Conservation (phyloP, 306 rosid genomes). For the Malus fusca region DNA sequence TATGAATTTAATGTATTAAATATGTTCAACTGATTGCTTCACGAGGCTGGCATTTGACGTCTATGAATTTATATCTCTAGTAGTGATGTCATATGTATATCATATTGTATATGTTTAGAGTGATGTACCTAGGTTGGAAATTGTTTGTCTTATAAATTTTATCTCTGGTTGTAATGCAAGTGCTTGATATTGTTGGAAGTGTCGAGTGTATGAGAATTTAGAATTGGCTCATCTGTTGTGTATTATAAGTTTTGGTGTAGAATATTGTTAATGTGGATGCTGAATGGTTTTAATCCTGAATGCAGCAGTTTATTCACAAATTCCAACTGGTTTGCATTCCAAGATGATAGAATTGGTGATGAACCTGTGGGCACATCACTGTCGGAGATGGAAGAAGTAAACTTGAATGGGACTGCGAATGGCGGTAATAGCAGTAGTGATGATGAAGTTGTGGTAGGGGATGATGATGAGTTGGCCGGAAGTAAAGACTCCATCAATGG, state of each 20-base stretch:
- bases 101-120: background rate
- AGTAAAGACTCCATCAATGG: constrained; percentile 45
- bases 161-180: background rate
- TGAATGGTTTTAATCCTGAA: constrained; percentile 4
- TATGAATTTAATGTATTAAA: background rate
- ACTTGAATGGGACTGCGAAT: constrained; percentile 64
- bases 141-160: background rate
- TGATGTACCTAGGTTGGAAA: background rate
- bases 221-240: background rate
- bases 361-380: constrained; percentile 51
- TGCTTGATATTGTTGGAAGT: background rate
- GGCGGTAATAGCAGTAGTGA: constrained; percentile 81
- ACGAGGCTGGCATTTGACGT: background rate
- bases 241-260: background rate
- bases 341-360: constrained; percentile 71
- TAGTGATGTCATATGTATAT: background rate
- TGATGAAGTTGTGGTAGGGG: constrained; percentile 90
- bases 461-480: constrained; percentile 62
- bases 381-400: constrained; percentile 82
- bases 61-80: background rate
- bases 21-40: background rate
- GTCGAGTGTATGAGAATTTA: background rate
- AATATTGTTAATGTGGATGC: background rate
- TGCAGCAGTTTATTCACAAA: constrained; percentile 89
- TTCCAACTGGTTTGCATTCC: constrained; percentile 98